Base-by-base conservation (phyloP, 208 protist genomes). In the Trypanosoma avium region DNA sequence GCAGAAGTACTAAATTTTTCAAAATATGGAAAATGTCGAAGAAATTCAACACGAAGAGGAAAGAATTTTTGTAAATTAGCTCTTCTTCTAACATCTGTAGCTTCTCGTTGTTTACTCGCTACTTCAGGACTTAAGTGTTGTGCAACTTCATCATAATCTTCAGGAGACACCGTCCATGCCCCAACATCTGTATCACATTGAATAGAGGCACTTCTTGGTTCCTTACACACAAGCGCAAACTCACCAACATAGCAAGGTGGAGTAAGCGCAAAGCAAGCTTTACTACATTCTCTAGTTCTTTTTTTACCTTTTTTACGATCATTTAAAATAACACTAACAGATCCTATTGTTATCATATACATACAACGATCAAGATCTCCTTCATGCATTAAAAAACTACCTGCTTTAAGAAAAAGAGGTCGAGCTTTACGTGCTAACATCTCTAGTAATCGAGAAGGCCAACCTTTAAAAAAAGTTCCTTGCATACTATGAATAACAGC, bases 141-240 rank as follows among this genome's bases (percentile, higher is more conserved):
- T 4, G 79, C 82, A 19, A 95, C 89, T 26, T 82, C 82, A 10
- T 95, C 86, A 67, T 90, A 95, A 60, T 88, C 80, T 61, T 95
- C 82, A 24, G 86, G 84, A 10, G 75, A 73, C 19, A 95, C 81
- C 4, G 76, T 79, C 84, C 86, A 95, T 52, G 77, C 86, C 38
- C 81, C 89, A 56, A 93, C 75, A 68, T 93, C 84, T 3, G 89
- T 92, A 53, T 92, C 86, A 60, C 89, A 95, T 21, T 81, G 48
- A 70, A 95, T 95, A 10, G 89, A 92, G 33, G 89, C 89, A 17
- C 76, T 90, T 19, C 89, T 76, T 30, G 89, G 86, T 58, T 95
- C 89, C 49, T 92, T 92, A 54, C 89, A 95, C 12, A 95, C 86
- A 2, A 95, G 70, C 27, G 89, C 89, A 65, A 95, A 95, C 59